Evolutionary conservation across 257 asterid genomes (phyloP).

Genomic region (Lavandula angustifolia): DNA sequence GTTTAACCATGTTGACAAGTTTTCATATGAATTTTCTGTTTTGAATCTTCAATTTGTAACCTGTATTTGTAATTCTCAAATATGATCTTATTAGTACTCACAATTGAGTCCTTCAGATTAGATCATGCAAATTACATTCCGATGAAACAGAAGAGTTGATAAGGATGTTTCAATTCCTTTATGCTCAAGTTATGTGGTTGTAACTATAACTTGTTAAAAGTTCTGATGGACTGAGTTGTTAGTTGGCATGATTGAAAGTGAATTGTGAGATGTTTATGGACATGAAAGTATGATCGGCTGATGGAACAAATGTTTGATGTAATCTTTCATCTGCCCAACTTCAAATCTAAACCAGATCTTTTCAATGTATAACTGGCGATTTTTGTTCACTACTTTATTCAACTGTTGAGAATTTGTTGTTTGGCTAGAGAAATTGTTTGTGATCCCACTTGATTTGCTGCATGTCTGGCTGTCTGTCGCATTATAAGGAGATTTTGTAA

Average conservation of each 20-base stretch:
- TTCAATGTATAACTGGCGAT: background rate
- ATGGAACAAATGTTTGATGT: no score
- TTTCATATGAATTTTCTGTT: background rate
- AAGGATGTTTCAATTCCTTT: background rate
- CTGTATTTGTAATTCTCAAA: background rate
- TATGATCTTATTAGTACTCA: background rate
- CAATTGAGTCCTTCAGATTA: background rate
- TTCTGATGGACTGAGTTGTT: conserved; percentile 1
- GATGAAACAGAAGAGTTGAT: conserved; percentile 16
- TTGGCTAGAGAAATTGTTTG: no score
- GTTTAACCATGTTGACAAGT: background rate
- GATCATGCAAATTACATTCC: background rate
- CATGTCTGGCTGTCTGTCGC: no score
- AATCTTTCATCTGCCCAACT: background rate
- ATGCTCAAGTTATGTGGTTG: conserved; percentile 9
- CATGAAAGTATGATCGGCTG: background rate
- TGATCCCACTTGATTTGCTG: no score
- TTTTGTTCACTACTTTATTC: background rate
- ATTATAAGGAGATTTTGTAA: background rate
- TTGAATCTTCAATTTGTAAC: background rate
- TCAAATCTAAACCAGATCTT: background rate
- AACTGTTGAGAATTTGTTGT: no score
- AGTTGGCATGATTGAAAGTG: conserved; percentile 18
- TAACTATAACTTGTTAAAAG: background rate
- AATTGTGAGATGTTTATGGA: conserved; percentile 5